Conservation (phyloP, 2,329 filamentous ascomycete genomes). For the Beauveria caledonica region DNA sequence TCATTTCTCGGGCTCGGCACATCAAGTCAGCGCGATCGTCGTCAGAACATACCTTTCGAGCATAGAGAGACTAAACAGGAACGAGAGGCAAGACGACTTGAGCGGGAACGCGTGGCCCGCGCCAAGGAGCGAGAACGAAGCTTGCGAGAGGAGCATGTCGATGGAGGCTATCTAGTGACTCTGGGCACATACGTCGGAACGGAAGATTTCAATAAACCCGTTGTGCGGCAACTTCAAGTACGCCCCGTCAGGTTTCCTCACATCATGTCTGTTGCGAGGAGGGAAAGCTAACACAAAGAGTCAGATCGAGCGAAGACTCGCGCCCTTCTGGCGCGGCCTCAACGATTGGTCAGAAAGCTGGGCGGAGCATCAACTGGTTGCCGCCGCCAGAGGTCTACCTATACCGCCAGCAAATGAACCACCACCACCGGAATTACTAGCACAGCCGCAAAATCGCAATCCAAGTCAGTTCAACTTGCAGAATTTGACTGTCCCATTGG, state of each 20-base stretch:
- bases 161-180: constrained; percentile 91
- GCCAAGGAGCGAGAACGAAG: constrained; percentile 84
- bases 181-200: constrained; percentile 85
- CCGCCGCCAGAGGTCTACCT: constrained; percentile 73
- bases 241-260: constrained; percentile 13
- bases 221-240: constrained; percentile 88
- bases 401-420: constrained; percentile 80
- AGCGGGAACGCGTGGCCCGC: constrained; percentile 68
- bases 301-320: constrained; percentile 84
- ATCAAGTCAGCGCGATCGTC: constrained; percentile 29
- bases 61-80: constrained; percentile 87
- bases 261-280: background rate
- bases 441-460: constrained; percentile 28
- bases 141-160: constrained; percentile 83
- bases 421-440: constrained; percentile 57
- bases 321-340: constrained; percentile 91
- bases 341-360: constrained; percentile 83
- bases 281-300: background rate
- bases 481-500: constrained; percentile 71
- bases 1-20: constrained; percentile 36
- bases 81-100: constrained; percentile 74
- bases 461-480: constrained; percentile 42
- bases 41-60: constrained; percentile 40
- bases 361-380: constrained; percentile 93
- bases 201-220: constrained; percentile 86